phyloP scores from a whole-genome alignment of 2,329 filamentous ascomycete genomes.

The Claviceps sp. region DNA sequence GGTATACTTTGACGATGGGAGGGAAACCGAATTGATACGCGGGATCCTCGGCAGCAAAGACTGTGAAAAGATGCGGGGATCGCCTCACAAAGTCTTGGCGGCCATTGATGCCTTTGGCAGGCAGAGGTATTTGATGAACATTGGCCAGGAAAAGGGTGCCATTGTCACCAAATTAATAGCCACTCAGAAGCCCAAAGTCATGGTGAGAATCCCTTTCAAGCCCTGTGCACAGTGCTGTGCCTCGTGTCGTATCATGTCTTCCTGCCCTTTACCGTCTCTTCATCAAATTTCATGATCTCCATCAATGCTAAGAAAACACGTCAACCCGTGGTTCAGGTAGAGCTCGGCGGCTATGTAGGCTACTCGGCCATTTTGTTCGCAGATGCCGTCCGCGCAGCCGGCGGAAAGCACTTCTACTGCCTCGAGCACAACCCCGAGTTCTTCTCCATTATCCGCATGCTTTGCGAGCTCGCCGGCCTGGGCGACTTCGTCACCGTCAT shows the following conservation, averaged over 20 bases:
- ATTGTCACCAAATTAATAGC: constrained; percentile 58
- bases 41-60: constrained; percentile 51
- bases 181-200: constrained; percentile 49
- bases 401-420: constrained; percentile 54
- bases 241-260: not conserved
- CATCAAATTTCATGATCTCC: no score
- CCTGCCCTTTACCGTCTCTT: no score
- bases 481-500: constrained; percentile 55
- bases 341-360: constrained; percentile 69
- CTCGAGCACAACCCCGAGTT: constrained; percentile 65
- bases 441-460: constrained; percentile 51
- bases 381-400: constrained; percentile 47
- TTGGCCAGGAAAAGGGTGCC: constrained; percentile 60
- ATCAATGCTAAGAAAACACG: not conserved
- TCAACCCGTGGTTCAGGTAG: constrained; percentile 27
- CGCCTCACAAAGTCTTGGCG: constrained; percentile 48
- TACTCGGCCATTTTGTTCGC: constrained; percentile 72
- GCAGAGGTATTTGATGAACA: constrained; percentile 56
- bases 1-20: constrained; percentile 51
- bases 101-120: constrained; percentile 54
- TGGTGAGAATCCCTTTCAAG: constrained; percentile 25
- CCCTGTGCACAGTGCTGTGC: not conserved
- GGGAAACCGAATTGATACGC: constrained; percentile 60
- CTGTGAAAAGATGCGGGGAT: constrained; percentile 48
- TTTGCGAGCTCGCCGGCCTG: constrained; percentile 67